These are phyloP conservation scores for Lentinula sp. DNA, from an alignment of 768 basidiomycete species.

Conservation along the genomic window DNA sequence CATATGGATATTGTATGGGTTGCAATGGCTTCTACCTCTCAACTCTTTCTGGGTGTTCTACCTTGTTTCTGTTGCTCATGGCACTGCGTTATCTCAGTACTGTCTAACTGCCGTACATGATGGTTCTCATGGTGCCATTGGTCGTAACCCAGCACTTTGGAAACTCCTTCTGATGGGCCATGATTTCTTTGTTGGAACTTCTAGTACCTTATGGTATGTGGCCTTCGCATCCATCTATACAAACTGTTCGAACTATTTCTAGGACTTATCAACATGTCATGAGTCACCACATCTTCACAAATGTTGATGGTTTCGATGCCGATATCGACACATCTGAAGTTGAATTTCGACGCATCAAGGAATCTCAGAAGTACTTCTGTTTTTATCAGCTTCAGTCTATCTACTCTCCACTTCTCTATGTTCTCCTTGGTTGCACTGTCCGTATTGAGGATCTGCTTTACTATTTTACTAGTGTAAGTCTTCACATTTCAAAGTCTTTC, in stretches of 20 bases:
- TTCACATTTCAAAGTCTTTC: no score
- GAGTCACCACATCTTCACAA: background rate
- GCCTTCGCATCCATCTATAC: background rate
- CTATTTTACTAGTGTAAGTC: no score
- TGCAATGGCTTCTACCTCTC: background rate
- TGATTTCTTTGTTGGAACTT: background rate
- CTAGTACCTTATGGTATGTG: background rate
- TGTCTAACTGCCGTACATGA: background rate
- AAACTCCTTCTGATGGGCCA: background rate
- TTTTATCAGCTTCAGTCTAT: background rate
- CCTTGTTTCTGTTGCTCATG: background rate
- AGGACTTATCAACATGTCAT: background rate
- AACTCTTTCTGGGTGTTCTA: background rate
- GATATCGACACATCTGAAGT: background rate
- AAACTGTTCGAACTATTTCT: background rate
- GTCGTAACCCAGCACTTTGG: background rate
- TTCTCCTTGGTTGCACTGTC: background rate
- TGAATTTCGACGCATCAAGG: background rate
- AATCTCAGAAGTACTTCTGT: background rate
- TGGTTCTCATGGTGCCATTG: slow-evolving; percentile 2
- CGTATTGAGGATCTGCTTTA: background rate
- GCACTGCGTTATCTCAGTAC: background rate
- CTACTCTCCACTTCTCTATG: background rate
- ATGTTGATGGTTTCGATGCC: background rate
- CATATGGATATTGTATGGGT: background rate